These are phyloP conservation scores for Bidens hawaiensis DNA, from an alignment of 140 eudicot genomes.

Conservation along the genomic window DNA sequence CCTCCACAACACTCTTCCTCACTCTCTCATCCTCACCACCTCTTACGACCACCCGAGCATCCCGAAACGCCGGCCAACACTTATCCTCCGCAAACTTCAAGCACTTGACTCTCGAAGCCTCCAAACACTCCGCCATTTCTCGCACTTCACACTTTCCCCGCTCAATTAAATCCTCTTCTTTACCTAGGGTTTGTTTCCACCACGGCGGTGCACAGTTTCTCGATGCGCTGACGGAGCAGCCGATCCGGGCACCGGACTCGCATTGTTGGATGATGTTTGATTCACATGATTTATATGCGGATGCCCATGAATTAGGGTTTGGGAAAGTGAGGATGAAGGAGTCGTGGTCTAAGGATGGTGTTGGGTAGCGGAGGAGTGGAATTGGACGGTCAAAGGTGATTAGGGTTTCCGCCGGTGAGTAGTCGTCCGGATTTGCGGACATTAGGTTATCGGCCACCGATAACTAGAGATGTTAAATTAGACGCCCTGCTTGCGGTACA, in stretches of 20 bases:
- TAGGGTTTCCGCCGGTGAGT: slow-evolving; percentile 63
- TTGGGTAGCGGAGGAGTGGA: slow-evolving; percentile 62
- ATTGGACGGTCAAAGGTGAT: too few species aligned
- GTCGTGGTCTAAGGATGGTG: slow-evolving; percentile 36
- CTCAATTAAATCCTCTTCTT: not conserved
- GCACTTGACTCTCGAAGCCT: slow-evolving; percentile 45
- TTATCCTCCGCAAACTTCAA: slow-evolving; percentile 45
- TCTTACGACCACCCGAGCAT: slow-evolving; percentile 38
- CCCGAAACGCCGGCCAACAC: slow-evolving; percentile 56
- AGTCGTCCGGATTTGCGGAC: slow-evolving; percentile 37
- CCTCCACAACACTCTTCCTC: slow-evolving; percentile 32
- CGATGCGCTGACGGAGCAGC: slow-evolving; percentile 71
- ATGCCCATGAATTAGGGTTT: slow-evolving; percentile 46
- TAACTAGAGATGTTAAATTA: too few species aligned
- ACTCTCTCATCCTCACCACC: slow-evolving; percentile 8
- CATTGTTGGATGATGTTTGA: slow-evolving; percentile 55
- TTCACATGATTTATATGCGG: slow-evolving; percentile 46
- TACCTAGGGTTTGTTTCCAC: slow-evolving; percentile 52
- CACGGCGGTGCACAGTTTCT: slow-evolving; percentile 60
- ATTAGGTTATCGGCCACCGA: not conserved
- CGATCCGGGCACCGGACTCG: slow-evolving; percentile 66
- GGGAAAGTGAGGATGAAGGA: slow-evolving; percentile 54
- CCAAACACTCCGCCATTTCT: slow-evolving; percentile 60
- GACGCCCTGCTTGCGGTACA: too few species aligned
- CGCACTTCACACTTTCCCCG: slow-evolving; percentile 60